Evolutionary conservation across 345 rosid species (phyloP), one percentile per base, ranked within the genome.

Genomic region (Gossypium herbaceum): DNA sequence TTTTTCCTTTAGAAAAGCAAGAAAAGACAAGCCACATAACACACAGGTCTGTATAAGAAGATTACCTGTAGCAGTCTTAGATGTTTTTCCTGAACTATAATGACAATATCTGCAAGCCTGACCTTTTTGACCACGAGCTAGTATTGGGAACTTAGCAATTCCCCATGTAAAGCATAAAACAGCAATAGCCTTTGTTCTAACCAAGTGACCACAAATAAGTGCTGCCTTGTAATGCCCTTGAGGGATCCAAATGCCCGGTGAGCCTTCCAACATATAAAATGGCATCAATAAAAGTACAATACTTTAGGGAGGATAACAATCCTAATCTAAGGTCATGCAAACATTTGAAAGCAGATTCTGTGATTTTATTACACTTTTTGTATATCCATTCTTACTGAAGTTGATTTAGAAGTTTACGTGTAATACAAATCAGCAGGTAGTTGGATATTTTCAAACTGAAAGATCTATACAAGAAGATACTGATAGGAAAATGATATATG

Each of bases 171-270:
- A 88, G 2, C 63, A 80, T 73, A 91, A 82, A 12, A 91, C 90
- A 67, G 93, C 91, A 86, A 87, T 79, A 72, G 98, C 97, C 84
- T 93, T 93, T 78, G 90, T 85, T 81, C 98, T 86, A 65, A 90
- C 95, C 74, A 93, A 77, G 84, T 80, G 92, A 57, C 98, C 98
- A 76, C 90, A 92, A 47, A 90, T 77, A 68, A 91, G 74, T 59
- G 94, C 92, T 81, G 73, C 84, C 84, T 89, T 74, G 85, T 80
- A 56, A 87, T 82, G 71, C 91, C 82, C 82, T 90, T 87, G 58
- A 88, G 88, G 16, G 76, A 82, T 71, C 76, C 71, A 74, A 85
- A 86, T 73, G 88, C 86, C 68, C 86, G 80, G 52, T 85, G 89
- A 69, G 95, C 95, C 97, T 93, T 82, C 72, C 62, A 39, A 82